Base-by-base conservation (phyloP, 2,329 filamentous ascomycete genomes). In the Zarea fungicola region DNA sequence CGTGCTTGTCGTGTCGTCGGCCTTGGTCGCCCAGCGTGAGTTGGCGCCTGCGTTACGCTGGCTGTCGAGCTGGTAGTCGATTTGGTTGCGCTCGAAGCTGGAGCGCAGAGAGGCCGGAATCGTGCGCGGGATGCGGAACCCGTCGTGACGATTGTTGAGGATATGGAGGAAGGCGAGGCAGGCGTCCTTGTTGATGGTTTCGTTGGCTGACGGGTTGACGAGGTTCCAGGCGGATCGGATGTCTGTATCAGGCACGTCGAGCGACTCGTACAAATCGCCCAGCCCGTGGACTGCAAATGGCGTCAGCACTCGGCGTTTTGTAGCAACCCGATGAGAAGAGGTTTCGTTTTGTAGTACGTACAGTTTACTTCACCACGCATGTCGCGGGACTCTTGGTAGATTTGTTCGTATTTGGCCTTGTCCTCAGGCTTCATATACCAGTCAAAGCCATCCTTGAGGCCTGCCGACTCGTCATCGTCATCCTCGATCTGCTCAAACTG, bases 361-460 rank as follows among this genome's bases (percentile, higher is more conserved):
- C 86, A 91, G 51, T 84, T 76, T 58, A 91, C 78, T 62, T 95
- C 89, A 55, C 93, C 93, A 44, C 91, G 84, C 65, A 85, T 81
- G 67, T 95, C 88, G 53, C 90, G 82, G 71, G 90, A 95, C 60
- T 95, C 90, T 55, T 86, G 87, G 71, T 97, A 99, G 69, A 99
- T 99, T 60, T 92, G 89, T 69, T 96, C 90, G 72, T 99, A 99
- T 69, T 96, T 97, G 55, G 81, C 65, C 71, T 95, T 95, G 71
- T 99, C 91, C 25, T 75, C 70, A 1, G 93, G 93, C 52, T 83
- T 90, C 89, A 99, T 99, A 73, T 99, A 99, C 93, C 93, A 99
- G 67, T 99, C 93, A 67, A 99, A 99, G 11, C 92, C 92, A 68
- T 96, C 90, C 66, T 95, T 95, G 54, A 99, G 75, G 1, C 90